Evolutionary conservation across 2,329 filamentous ascomycete genomes (phyloP), one percentile per base, ranked within the genome.

Genomic region (Xylariaceae sp.): DNA sequence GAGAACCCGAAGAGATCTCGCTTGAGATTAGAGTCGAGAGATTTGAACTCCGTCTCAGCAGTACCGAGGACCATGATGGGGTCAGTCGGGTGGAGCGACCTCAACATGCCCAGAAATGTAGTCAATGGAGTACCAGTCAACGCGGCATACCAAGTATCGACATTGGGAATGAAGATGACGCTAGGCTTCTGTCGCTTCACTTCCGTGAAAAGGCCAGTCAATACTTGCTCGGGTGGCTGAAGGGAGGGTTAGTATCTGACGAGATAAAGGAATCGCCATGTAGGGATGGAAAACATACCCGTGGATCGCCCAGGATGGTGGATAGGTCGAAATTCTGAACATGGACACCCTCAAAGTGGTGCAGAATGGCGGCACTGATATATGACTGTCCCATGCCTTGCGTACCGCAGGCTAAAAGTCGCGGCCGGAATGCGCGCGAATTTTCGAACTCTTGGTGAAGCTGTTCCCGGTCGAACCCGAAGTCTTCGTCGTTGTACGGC

Each of bases 311-410:
- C 60, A 96, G 80, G 58, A 99, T 80, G 13, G 89, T 94, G 0
- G 92, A 86, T 59, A 99, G 81, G 73, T 97, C 95, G 73, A 99
- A 96, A 56, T 89, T 92, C 72, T 97, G 92, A 2, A 99, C 90
- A 75, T 97, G 92, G 2, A 97, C 82, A 30, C 92, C 91, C 74
- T 99, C 94, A 57, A 99, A 88, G 70, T 96, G 87, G 73, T 96
- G 91, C 64, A 97, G 78, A 55, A 97, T 78, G 4, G 93, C 94
- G 52, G 88, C 87, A 35, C 90, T 87, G 45, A 99, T 79, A 68
- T 99, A 97, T 53, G 87, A 84, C 72, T 99, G 95, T 0, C 95
- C 94, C 93, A 97, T 97, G 8, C 94, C 94, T 50, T 85, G 80
- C 8, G 81, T 73, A n/a, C 94, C 94, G 48, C 86, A 83, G 58